Evolutionary conservation across 2,329 filamentous ascomycete species (phyloP), one percentile per base, ranked within the genome.

Genomic region (Neofusicoccum cordaticola): DNA sequence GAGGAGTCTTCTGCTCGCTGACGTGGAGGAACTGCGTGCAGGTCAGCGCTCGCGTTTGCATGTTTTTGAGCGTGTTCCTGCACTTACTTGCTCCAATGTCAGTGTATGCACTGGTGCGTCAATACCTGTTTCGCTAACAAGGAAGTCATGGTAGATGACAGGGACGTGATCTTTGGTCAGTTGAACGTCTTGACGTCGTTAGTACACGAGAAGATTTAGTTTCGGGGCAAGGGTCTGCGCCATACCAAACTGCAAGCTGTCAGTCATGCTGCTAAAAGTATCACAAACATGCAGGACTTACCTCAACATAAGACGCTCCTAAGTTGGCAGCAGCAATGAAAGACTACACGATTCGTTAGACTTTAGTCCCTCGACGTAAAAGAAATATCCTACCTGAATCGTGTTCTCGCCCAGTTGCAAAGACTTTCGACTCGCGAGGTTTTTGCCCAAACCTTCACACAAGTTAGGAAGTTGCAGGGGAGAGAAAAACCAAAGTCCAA

Each of bases 151-250:
- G 74, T 99, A 99, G 72, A 99, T 97, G 68, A 99, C 94, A 0
- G 95, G 95, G 1, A 99, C 93, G 71, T 96, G 93, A 74, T 99
- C 95, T 74, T 99, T 99, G n/a, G 95, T 99, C 44, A 99, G 82
- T 75, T 99, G 95, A 0, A 99, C 95, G 74, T 99, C 95, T 72
- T 90, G 62, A 64, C 19, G 13, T 39, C n/a, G 37, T 67, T 17
- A 64, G 58, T 19, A 64, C 22, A n/a, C 2, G 12, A 44, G 11
- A 63, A 34, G 22, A 6, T n/a, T 22, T 12, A 8, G 22, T 22
- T 15, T 47, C 4, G 12, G 37, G 3, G 22, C 15, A 19, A 4
- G 8, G 37, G 3, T 15, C 27, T 9, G 9, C 15, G 34, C 37
- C 68, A 42, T 71, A 73, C 71, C 71, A 42, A 73, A 73, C 71